A percentile compares a stretch with the other conserved stretches of the same genome.
Conservation (phyloP, 495 filamentous ascomycete species). For the Penicillium egyptiacum region DNA sequence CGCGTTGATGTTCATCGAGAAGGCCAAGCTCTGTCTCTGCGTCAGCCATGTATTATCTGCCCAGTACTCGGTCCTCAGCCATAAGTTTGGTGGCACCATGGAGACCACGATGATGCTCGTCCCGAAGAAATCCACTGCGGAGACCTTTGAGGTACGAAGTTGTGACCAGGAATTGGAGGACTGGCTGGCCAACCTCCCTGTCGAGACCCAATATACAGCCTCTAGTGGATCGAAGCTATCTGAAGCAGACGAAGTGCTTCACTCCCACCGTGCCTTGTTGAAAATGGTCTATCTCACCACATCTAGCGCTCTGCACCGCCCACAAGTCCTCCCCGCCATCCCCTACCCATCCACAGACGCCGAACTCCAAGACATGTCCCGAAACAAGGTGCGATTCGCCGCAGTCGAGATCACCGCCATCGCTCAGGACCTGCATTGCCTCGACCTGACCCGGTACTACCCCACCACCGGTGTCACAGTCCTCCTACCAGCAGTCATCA, state of each 20-base stretch:
- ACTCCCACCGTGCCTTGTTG: slow-evolving; percentile 73
- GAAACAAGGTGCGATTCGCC: slow-evolving; percentile 73
- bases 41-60: slow-evolving; percentile 80
- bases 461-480: slow-evolving; percentile 89
- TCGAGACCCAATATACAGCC: slow-evolving; percentile 62
- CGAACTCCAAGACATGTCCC: slow-evolving; percentile 73
- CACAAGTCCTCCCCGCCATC: slow-evolving; percentile 78
- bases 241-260: slow-evolving; percentile 58
- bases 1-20: slow-evolving; percentile 85
- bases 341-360: slow-evolving; percentile 56
- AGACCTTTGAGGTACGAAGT: slow-evolving; percentile 66
- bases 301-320: slow-evolving; percentile 81
- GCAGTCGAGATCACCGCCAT: slow-evolving; percentile 79
- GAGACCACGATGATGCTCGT: slow-evolving; percentile 87
- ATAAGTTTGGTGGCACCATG: slow-evolving; percentile 72
- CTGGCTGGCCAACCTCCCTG: slow-evolving; percentile 69
- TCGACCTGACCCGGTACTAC: slow-evolving; percentile 71
- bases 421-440: slow-evolving; percentile 65
- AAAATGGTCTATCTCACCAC: slow-evolving; percentile 91
- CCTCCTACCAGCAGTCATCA: slow-evolving; percentile 85
- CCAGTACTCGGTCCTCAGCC: slow-evolving; percentile 86
- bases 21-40: slow-evolving; percentile 82
- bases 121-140: slow-evolving; percentile 77
- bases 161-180: slow-evolving; percentile 72
- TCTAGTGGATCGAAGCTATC: slow-evolving; percentile 39